phyloP scores from a whole-genome alignment of 2,329 filamentous ascomycete genomes.

The Didymella pinodella region DNA sequence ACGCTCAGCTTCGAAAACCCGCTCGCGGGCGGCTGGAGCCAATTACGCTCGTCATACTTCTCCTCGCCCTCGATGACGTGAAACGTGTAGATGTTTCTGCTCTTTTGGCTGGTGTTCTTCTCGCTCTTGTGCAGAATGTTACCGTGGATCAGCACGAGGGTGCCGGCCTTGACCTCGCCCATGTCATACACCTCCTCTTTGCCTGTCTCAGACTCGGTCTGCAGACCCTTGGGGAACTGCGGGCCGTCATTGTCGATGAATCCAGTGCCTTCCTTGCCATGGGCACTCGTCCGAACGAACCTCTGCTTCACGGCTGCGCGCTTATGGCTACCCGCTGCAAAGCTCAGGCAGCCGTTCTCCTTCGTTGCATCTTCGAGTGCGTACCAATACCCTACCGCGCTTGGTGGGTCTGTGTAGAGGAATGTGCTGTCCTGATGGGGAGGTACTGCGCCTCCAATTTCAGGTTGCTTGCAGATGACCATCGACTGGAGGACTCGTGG shows the following conservation, averaged over 20 bases:
- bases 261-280: slow-evolving; percentile 50
- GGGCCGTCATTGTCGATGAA: slow-evolving; percentile 70
- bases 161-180: slow-evolving; percentile 89
- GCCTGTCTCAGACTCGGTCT: slow-evolving; percentile 53
- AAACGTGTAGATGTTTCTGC: slow-evolving; percentile 95
- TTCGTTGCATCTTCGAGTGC: slow-evolving; percentile 89
- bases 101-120: slow-evolving; percentile 84
- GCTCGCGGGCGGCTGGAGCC: slow-evolving; percentile 83
- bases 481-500: slow-evolving; percentile 88
- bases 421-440: slow-evolving; percentile 94
- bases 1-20: slow-evolving; percentile 77
- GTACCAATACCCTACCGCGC: slow-evolving; percentile 96
- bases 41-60: slow-evolving; percentile 85
- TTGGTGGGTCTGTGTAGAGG: slow-evolving; percentile 86
- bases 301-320: slow-evolving; percentile 74
- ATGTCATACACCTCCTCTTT: slow-evolving; percentile 71
- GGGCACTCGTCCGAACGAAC: slow-evolving; percentile 70
- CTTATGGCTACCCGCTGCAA: slow-evolving; percentile 82
- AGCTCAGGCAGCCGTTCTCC: slow-evolving; percentile 88
- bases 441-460: slow-evolving; percentile 90
- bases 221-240: slow-evolving; percentile 63
- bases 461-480: slow-evolving; percentile 98
- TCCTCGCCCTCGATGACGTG: slow-evolving; percentile 89
- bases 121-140: slow-evolving; percentile 97
- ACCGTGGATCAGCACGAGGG: slow-evolving; percentile 91